phyloP scores from a whole-genome alignment of 495 filamentous ascomycete genomes.

The Filosporella fistucella region DNA sequence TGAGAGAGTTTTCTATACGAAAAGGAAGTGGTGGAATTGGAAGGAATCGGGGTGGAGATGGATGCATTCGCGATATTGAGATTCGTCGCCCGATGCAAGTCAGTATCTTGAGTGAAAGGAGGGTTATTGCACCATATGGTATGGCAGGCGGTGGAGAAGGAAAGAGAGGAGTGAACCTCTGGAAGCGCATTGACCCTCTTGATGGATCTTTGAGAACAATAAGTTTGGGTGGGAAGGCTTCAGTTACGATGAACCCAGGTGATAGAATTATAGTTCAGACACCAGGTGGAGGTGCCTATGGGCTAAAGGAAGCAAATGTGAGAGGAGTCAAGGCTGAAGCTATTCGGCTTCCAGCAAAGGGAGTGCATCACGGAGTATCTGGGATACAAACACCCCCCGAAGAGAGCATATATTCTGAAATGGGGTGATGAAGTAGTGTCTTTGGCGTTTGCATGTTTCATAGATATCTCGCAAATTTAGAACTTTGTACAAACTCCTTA shows the following conservation, averaged over 20 bases:
- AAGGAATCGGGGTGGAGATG: constrained; percentile 28
- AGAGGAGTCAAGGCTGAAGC: too few relatives aligned
- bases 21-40: constrained; percentile 31
- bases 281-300: constrained; percentile 49
- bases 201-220: constrained; percentile 37
- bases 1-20: constrained; percentile 23
- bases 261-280: constrained; percentile 58
- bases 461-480: too few relatives aligned
- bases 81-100: constrained; percentile 8
- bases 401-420: too few relatives aligned
- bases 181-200: constrained; percentile 18
- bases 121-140: constrained; percentile 10
- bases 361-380: too few relatives aligned
- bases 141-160: constrained; percentile 11
- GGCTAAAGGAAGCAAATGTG: too few relatives aligned
- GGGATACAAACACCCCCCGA: too few relatives aligned
- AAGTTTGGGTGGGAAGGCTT: constrained; percentile 64
- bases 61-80: constrained; percentile 22
- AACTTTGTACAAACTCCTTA: too few relatives aligned
- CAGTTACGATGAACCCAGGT: constrained; percentile 44
- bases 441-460: too few relatives aligned
- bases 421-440: too few relatives aligned
- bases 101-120: constrained; percentile 12
- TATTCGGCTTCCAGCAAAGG: too few relatives aligned
- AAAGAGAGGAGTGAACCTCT: constrained; percentile 10